Conservation (phyloP, 1,284 basidiomycete species). For the Ceratobasidium sp. region DNA sequence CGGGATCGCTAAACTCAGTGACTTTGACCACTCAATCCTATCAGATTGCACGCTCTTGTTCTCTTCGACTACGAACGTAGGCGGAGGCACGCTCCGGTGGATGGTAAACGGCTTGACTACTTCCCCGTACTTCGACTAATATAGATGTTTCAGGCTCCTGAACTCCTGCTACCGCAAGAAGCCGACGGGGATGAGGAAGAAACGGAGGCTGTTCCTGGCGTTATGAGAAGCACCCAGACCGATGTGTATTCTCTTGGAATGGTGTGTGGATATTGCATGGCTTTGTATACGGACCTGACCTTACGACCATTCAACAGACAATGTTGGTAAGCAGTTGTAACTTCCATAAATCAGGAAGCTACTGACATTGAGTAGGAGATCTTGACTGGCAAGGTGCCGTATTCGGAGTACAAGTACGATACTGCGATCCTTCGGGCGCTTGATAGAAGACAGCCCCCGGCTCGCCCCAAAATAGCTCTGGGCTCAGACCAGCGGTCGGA, state of each 20-base stretch:
- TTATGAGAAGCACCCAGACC: neutral
- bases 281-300: neutral
- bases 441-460: slow-evolving; percentile 1
- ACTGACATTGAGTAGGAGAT: slow-evolving; percentile 2
- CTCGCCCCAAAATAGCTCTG: neutral
- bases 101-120: slow-evolving; percentile 1
- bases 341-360: too few relatives aligned
- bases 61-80: slow-evolving; percentile 18
- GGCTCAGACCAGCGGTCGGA: neutral
- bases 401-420: slow-evolving; percentile 4
- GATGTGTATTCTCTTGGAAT: slow-evolving; percentile 31
- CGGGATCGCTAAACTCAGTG: slow-evolving; percentile 9
- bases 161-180: slow-evolving; percentile 5
- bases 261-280: neutral
- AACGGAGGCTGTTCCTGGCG: neutral
- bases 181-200: slow-evolving; percentile 1
- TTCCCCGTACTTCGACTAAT: neutral
- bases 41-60: slow-evolving; percentile 14
- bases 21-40: slow-evolving; percentile 37
- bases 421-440: neutral
- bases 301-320: neutral
- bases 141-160: slow-evolving; percentile 12
- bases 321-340: slow-evolving; percentile 6
- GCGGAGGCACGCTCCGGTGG: slow-evolving; percentile 33
- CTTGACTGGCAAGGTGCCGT: slow-evolving; percentile 5